Base-by-base conservation (phyloP, 2,329 filamentous ascomycete genomes). In the Trichoderma sp. region DNA sequence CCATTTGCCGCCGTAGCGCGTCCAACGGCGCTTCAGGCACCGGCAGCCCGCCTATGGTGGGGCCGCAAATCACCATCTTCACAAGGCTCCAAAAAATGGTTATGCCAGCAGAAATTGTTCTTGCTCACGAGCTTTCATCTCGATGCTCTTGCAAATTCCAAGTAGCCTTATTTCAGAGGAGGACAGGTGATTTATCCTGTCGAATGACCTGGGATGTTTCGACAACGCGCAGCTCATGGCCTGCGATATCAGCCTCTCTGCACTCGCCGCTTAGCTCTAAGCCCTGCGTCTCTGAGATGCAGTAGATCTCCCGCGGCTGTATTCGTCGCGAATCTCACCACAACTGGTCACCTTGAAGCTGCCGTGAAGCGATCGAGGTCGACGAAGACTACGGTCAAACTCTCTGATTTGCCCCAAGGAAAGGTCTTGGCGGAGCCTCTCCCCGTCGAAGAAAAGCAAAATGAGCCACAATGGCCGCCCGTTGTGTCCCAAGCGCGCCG, bases 401-500 rank as follows among this genome's bases (percentile, higher is more conserved):
- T 89, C 5, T 83, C 85, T 11, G 87, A 89, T 62, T 80, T 90
- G 37, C 87, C 87, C 5, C 86, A 89, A 74, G 87, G 86, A 27
- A 74, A 81, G 33, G 77, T 85, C 49, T 71, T 72, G 24, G 33
- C 49, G 4, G 67, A 70, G 16, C 76, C 81, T 35, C 69, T 81
- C 16, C 72, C 73, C 33, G 58, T 53, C 6, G 68, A 75, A 47
- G 72, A 83, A 70, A 82, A 86, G 31, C 79, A 82, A 71, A 79
- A 82, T 67, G 81, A 74, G 19, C 86, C 87, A 19, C 76, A 82
- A 5, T 97, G 97, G 79, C 94, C 96, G 19, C 92, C 93, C n/a
- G 92, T 98, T 59, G 83, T 98, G 69, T 88, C 93, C 76, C 94
- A 97, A 78, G 95, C 93, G 33, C 88, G 89, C 68, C 92, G 90